Evolutionary conservation across 306 rosid genomes (phyloP).

Genomic region (Vicia faba): DNA sequence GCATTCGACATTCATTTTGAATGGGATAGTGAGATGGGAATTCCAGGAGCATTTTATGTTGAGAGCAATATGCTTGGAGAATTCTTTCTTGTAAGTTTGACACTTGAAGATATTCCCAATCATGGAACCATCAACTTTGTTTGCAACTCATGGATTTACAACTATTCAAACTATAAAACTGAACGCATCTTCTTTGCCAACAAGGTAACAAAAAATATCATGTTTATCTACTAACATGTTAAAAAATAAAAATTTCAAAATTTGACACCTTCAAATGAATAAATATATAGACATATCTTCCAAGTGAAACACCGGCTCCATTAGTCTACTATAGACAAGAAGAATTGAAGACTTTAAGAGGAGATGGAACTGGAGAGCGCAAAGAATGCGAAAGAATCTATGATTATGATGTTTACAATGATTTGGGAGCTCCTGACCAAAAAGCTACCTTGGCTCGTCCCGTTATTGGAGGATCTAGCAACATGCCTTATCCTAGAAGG

Average conservation of each 20-base stretch:
- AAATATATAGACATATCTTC: conserved; percentile 63
- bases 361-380: conserved; percentile 69
- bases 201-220: neutral
- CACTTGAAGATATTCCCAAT: too few relatives aligned
- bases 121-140: too few relatives aligned
- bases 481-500: conserved; percentile 74
- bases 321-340: conserved; percentile 52
- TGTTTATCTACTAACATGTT: neutral
- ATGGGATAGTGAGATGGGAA: too few relatives aligned
- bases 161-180: too few relatives aligned
- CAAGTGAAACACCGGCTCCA: conserved; percentile 63
- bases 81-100: too few relatives aligned
- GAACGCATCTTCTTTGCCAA: too few relatives aligned
- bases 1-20: too few relatives aligned
- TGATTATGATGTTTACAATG: conserved; percentile 79
- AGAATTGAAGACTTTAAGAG: conserved; percentile 63
- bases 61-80: too few relatives aligned
- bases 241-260: neutral
- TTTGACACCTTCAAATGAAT: neutral
- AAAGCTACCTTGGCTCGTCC: conserved; percentile 51
- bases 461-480: conserved; percentile 63
- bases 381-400: conserved; percentile 72
- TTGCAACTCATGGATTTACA: too few relatives aligned
- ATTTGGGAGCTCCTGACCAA: conserved; percentile 57
- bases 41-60: too few relatives aligned